phyloP scores from a whole-genome alignment of 1,284 basidiomycete species.

The Malassezia yamatoensis region DNA sequence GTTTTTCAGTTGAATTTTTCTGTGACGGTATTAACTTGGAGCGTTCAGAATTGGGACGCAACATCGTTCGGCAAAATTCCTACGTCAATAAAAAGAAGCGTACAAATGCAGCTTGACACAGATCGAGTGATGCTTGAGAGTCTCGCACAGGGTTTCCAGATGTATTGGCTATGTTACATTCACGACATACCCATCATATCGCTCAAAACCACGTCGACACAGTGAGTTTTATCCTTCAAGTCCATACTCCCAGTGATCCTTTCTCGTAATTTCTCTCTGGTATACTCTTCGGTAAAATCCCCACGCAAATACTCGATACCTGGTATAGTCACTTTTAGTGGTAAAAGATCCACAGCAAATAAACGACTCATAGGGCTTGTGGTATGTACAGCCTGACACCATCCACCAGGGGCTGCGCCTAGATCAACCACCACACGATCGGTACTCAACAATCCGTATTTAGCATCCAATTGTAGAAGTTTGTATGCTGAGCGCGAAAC shows the following conservation, averaged over 20 bases:
- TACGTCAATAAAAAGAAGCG: background rate
- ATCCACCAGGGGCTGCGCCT: conserved; percentile 40
- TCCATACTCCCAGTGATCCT: background rate
- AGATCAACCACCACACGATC: conserved; percentile 31
- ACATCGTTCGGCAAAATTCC: conserved; percentile 4
- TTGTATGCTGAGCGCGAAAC: conserved; percentile 39
- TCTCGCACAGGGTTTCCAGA: conserved; percentile 10
- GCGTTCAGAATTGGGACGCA: background rate
- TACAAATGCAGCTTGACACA: conserved; percentile 15
- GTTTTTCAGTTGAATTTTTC: too few species aligned
- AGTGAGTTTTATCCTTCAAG: background rate
- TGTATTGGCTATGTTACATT: conserved; percentile 6
- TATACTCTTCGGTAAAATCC: conserved; percentile 23
- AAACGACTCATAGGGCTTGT: conserved; percentile 4
- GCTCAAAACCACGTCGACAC: conserved; percentile 33
- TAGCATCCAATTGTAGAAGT: conserved; percentile 29
- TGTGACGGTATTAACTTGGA: background rate
- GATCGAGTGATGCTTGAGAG: conserved; percentile 15
- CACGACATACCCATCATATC: conserved; percentile 38
- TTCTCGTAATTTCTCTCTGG: conserved; percentile 16
- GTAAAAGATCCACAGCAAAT: conserved; percentile 32
- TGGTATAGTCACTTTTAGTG: conserved; percentile 15
- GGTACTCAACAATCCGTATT: conserved; percentile 25
- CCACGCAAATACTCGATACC: conserved; percentile 21
- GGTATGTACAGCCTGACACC: conserved; percentile 29